phyloP scores from a whole-genome alignment of 805 yeast species.

The Sugiyamaella floridensis region DNA sequence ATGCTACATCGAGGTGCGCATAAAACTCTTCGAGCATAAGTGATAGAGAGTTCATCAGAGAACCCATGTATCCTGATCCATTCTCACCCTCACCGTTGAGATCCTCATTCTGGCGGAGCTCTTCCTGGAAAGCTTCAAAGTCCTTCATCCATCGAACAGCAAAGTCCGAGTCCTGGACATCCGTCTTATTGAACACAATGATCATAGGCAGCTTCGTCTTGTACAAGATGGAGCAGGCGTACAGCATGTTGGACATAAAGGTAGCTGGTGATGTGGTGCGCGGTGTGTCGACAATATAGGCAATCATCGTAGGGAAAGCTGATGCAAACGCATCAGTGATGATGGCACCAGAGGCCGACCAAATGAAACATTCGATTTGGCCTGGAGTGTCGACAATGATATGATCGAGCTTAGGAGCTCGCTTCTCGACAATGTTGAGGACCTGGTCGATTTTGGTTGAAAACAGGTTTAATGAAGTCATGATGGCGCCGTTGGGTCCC shows the following conservation, averaged over 20 bases:
- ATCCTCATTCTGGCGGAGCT: constrained; percentile 61
- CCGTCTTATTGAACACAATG: constrained; percentile 91
- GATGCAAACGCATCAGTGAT: constrained; percentile 96
- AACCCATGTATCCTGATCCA: constrained; percentile 87
- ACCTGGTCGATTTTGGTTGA: constrained; percentile 97
- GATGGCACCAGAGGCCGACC: constrained; percentile 97
- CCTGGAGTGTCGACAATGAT: constrained; percentile 97
- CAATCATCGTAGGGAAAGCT: constrained; percentile 90
- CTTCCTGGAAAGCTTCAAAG: constrained; percentile 83
- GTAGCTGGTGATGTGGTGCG: constrained; percentile 92
- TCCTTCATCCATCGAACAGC: constrained; percentile 98
- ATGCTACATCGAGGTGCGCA: constrained; percentile 82
- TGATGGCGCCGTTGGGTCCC: constrained; percentile 98
- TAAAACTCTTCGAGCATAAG: constrained; percentile 94
- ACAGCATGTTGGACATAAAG: constrained; percentile 95
- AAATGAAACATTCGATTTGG: constrained; percentile 95
- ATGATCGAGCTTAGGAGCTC: constrained; percentile 49
- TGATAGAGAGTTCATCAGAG: constrained; percentile 90
- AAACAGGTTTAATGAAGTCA: constrained; percentile 85
- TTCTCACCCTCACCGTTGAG: constrained; percentile 49
- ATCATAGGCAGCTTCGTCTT: constrained; percentile 96
- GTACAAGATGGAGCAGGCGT: constrained; percentile 94
- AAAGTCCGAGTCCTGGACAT: constrained; percentile 74
- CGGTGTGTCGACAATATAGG: constrained; percentile 95
- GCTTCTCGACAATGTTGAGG: constrained; percentile 72